A percentile compares a stretch with the other conserved stretches of the same genome.
phyloP scores from a whole-genome alignment of 768 basidiomycete species.

The Rhizopogon roseolus region DNA sequence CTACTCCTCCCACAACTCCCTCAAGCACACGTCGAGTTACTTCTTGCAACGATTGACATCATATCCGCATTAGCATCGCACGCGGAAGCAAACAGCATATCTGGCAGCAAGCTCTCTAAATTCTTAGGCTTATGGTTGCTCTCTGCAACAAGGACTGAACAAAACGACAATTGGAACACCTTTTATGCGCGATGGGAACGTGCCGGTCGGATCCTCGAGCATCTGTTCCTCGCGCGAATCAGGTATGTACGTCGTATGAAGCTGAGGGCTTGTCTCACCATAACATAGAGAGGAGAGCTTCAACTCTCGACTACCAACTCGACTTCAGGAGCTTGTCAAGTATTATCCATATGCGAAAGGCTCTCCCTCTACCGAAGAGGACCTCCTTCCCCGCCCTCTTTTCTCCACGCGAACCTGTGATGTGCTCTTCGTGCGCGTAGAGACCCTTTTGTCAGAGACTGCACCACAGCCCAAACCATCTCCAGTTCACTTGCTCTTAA shows the following conservation, averaged over 20 bases:
- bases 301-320: slow-evolving; percentile 55
- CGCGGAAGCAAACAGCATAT: slow-evolving; percentile 66
- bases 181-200: slow-evolving; percentile 78
- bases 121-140: slow-evolving; percentile 73
- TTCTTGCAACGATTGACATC: slow-evolving; percentile 53
- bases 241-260: slow-evolving; percentile 38
- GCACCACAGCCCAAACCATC: slow-evolving; percentile 38
- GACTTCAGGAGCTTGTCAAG: slow-evolving; percentile 65
- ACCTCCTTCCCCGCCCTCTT: slow-evolving; percentile 56
- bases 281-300: slow-evolving; percentile 51
- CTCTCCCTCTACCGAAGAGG: slow-evolving; percentile 27
- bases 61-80: slow-evolving; percentile 70
- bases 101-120: slow-evolving; percentile 74
- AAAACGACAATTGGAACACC: slow-evolving; percentile 52
- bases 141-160: slow-evolving; percentile 38
- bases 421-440: slow-evolving; percentile 64
- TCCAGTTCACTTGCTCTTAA: slow-evolving; percentile 55
- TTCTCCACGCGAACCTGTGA: slow-evolving; percentile 63
- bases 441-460: slow-evolving; percentile 42
- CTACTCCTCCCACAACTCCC: slow-evolving; percentile 59
- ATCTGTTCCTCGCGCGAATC: slow-evolving; percentile 68
- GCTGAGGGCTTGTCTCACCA: not conserved
- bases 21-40: slow-evolving; percentile 49
- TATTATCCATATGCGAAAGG: slow-evolving; percentile 56
- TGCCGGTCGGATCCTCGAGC: slow-evolving; percentile 68